Evolutionary conservation across 1,284 basidiomycete species (phyloP).

Genomic region (Chondrostereum purpureum): DNA sequence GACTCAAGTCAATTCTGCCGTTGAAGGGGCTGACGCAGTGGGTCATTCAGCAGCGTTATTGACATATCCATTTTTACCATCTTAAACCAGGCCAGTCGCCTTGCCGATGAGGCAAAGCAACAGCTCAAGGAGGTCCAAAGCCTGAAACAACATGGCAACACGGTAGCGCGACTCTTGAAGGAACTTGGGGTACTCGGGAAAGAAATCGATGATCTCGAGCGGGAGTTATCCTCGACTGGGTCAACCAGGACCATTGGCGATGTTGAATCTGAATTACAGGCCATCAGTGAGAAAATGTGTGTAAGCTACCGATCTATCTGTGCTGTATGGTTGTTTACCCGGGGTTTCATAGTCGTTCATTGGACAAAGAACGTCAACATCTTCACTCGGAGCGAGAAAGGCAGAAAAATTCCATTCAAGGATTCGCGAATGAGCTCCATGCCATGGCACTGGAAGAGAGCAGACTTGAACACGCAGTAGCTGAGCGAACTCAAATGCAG

Average conservation of each 20-base stretch:
- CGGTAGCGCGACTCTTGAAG: conserved; percentile 55
- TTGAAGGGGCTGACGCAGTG: conserved; percentile 54
- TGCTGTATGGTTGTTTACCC: conserved; percentile 5
- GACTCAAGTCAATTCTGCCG: conserved; percentile 42
- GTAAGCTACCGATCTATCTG: conserved; percentile 17
- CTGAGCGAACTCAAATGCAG: conserved; percentile 59
- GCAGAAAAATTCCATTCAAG: conserved; percentile 49
- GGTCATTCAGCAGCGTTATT: too few species aligned
- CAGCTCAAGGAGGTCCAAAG: conserved; percentile 57
- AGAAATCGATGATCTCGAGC: conserved; percentile 65
- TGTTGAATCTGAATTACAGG: conserved; percentile 71
- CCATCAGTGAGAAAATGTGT: conserved; percentile 61
- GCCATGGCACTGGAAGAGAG: conserved; percentile 58
- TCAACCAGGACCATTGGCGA: conserved; percentile 80
- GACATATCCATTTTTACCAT: too few species aligned
- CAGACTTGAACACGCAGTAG: conserved; percentile 54
- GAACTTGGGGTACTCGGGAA: conserved; percentile 62
- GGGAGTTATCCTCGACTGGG: conserved; percentile 63
- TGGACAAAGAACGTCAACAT: conserved; percentile 62
- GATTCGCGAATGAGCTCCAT: conserved; percentile 52
- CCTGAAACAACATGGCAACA: conserved; percentile 60
- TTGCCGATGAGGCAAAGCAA: conserved; percentile 39
- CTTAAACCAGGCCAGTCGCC: conserved; percentile 36
- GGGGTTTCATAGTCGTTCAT: conserved; percentile 45
- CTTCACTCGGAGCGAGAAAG: conserved; percentile 64